A percentile compares a stretch with the other conserved stretches of the same genome.
phyloP scores from a whole-genome alignment of 805 yeast genomes.

The Candida corydali region DNA sequence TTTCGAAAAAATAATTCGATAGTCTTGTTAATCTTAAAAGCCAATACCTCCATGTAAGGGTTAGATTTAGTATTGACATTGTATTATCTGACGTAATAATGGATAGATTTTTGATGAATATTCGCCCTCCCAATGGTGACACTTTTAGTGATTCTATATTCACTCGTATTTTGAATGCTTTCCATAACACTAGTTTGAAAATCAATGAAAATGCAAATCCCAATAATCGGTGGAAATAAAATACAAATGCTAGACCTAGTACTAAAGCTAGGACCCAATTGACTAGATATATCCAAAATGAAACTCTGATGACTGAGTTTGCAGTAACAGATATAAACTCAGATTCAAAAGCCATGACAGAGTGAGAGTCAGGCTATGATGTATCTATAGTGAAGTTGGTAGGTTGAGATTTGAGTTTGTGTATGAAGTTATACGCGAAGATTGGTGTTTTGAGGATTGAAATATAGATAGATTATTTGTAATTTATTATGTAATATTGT shows the following conservation, averaged over 20 bases:
- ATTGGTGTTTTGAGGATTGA: too few species aligned
- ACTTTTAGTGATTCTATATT: slow-evolving; percentile 71
- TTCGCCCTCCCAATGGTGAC: slow-evolving; percentile 77
- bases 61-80: slow-evolving; percentile 63
- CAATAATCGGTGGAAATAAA: slow-evolving; percentile 69
- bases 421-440: too few species aligned
- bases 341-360: slow-evolving; percentile 26
- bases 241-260: slow-evolving; percentile 59
- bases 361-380: too few species aligned
- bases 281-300: slow-evolving; percentile 66
- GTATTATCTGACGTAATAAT: slow-evolving; percentile 73
- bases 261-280: slow-evolving; percentile 75
- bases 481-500: too few species aligned
- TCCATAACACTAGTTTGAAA: slow-evolving; percentile 61
- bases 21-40: slow-evolving; percentile 41
- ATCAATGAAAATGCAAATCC: slow-evolving; percentile 56
- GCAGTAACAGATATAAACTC: slow-evolving; percentile 23
- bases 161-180: slow-evolving; percentile 50
- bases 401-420: too few species aligned
- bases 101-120: slow-evolving; percentile 72
- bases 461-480: too few species aligned
- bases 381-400: too few species aligned
- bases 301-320: slow-evolving; percentile 17
- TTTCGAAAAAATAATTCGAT: slow-evolving; percentile 26
- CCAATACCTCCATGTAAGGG: slow-evolving; percentile 93